A percentile compares a stretch with the other conserved stretches of the same genome.
Evolutionary conservation across 1,139 yeast genomes (phyloP).

Genomic region (Blastobotrys serpentis): DNA sequence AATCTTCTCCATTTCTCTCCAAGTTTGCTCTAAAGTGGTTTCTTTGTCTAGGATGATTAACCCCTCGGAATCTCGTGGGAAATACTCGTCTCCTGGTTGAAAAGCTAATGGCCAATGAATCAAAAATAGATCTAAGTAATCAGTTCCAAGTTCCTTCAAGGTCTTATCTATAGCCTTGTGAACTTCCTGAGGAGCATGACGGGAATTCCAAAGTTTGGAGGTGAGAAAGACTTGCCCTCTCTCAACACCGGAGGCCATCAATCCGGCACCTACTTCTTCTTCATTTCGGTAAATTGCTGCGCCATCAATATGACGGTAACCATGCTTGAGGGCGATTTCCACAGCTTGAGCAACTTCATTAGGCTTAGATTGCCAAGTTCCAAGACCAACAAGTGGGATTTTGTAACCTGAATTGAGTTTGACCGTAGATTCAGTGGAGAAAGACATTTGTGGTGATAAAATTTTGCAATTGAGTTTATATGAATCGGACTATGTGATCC

Average conservation of each 20-base stretch:
- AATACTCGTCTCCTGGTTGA: slow-evolving; percentile 53
- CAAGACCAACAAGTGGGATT: slow-evolving; percentile 53
- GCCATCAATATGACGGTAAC: slow-evolving; percentile 67
- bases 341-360: slow-evolving; percentile 34
- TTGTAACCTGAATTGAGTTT: slow-evolving; percentile 36
- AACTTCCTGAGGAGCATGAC: slow-evolving; percentile 59
- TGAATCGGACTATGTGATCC: too few species aligned
- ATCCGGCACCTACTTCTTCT: slow-evolving; percentile 51
- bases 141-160: slow-evolving; percentile 58
- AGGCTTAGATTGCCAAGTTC: slow-evolving; percentile 58
- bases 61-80: slow-evolving; percentile 68
- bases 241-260: slow-evolving; percentile 30
- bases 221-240: slow-evolving; percentile 73
- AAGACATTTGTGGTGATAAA: slow-evolving; percentile 10
- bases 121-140: slow-evolving; percentile 69
- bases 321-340: slow-evolving; percentile 51
- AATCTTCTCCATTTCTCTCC: slow-evolving; percentile 67
- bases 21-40: slow-evolving; percentile 79
- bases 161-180: slow-evolving; percentile 56
- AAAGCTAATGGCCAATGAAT: slow-evolving; percentile 63
- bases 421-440: slow-evolving; percentile 17
- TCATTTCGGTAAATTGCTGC: slow-evolving; percentile 61
- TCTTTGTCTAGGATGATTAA: slow-evolving; percentile 63
- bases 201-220: slow-evolving; percentile 79
- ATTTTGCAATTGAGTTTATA: too few species aligned